These are phyloP conservation scores for Chlamydomonas eustigma DNA, from an alignment of 139 green algal species.

Conservation along the genomic window DNA sequence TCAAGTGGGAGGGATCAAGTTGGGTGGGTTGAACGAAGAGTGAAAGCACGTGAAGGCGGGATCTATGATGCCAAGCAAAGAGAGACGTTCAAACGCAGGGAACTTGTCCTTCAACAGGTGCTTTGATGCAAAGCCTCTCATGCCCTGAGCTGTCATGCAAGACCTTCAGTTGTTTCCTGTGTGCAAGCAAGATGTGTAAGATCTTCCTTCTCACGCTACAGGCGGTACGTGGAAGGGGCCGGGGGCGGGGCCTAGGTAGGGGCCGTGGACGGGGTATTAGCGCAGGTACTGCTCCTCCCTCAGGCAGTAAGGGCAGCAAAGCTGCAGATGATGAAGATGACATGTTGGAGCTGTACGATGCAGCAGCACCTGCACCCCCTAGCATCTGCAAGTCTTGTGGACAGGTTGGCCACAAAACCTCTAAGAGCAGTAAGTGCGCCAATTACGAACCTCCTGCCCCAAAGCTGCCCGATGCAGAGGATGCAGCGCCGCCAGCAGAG, in stretches of 20 bases:
- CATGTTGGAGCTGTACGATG: background rate
- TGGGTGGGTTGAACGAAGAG: background rate
- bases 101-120: no score
- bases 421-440: background rate
- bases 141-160: no score
- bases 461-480: background rate
- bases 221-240: background rate
- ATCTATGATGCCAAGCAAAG: no score
- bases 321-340: background rate
- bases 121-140: no score
- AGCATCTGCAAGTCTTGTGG: slow-evolving; percentile 4
- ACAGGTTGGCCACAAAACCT: background rate
- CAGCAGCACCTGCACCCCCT: background rate
- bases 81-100: no score
- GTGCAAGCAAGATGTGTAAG: no score
- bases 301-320: background rate
- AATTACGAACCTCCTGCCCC: background rate
- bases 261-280: background rate
- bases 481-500: background rate
- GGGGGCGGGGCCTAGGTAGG: background rate
- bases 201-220: background rate
- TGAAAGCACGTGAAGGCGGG: no score
- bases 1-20: background rate
- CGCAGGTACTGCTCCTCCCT: background rate
- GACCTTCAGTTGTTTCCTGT: no score